Base-by-base conservation (phyloP, 257 asterid species). In the Galeopsis tetrahit region DNA sequence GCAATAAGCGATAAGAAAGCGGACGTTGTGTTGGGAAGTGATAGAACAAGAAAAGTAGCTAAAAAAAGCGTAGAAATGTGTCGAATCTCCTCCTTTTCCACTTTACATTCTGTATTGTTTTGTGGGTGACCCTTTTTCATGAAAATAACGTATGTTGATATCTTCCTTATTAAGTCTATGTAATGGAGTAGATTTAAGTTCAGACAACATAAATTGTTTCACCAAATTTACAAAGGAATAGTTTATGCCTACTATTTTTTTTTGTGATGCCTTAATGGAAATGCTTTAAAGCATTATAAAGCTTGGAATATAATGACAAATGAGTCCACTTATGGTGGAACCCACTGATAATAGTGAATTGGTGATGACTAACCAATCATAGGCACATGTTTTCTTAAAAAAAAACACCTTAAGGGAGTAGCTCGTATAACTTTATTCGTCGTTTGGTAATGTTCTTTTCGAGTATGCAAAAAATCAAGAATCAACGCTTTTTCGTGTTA, bases 1-100 rank as follows among this genome's bases (percentile, higher is more conserved):
- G 77, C 49, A 72, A 65, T 70, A 71, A 77, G 73, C 56, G 73
- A 62, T 65, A 52, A 77, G 73, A 69, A 65, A 81, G 82, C 35
- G 69, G 68, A 74, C 56, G 78, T 75, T 51, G 73, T 63, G 78
- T 75, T 51, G 73, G 81, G 21, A 53, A 66, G 4, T 66, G 73
- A 65, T 61, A 15, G 57, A 72, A 66, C 73, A 68, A 43, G 10
- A 55, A 78, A 77, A 69, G 81, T 67, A 68, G 70, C 82, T 73
- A 73, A 62, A 63, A 62, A 55, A 28, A 40, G 77, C 34, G 31
- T 43, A 67, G 71, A 7, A 63, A 8, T 46, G 63, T 8, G 62
- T 15, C 66, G 15, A 44, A 39, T 46, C 56, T 51, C 46, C 66
- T 63, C 58, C 76, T 44, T 78, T 69, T 70, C 38, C 52, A 55